Evolutionary conservation across 1,139 yeast species (phyloP).

Genomic region (Yamadazyma conglobata): DNA sequence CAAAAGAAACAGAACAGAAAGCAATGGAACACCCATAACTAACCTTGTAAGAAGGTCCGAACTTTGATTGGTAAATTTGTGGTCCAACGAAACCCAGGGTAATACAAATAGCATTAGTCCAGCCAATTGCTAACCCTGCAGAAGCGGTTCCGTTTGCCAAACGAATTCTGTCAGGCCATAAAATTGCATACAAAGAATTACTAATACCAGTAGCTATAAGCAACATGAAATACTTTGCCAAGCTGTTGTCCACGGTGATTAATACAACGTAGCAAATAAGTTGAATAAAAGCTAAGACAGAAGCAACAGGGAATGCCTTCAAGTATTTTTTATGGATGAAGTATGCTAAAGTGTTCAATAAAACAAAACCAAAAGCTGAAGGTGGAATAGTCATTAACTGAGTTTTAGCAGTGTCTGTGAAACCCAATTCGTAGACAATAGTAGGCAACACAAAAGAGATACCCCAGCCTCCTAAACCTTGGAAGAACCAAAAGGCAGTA

Average conservation of each 20-base stretch:
- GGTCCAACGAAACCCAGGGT: constrained; percentile 17
- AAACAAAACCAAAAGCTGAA: constrained; percentile 14
- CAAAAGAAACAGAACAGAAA: constrained; percentile 11
- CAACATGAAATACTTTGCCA: too few species aligned
- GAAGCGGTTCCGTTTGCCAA: too few species aligned
- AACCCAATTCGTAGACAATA: constrained; percentile 21
- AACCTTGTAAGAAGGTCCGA: constrained; percentile 15
- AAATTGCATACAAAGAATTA: too few species aligned
- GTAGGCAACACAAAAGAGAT: constrained; percentile 22
- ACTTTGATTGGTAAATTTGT: constrained; percentile 16
- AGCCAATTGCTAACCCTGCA: too few species aligned
- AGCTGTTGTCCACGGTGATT: too few species aligned
- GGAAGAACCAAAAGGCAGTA: constrained; percentile 19
- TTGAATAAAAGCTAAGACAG: constrained; percentile 13
- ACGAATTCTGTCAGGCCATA: too few species aligned
- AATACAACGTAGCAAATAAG: constrained; percentile 15
- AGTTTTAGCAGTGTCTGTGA: constrained; percentile 19
- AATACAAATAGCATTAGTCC: constrained; percentile 15
- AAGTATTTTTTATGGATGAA: constrained; percentile 12
- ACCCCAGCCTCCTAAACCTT: constrained; percentile 26
- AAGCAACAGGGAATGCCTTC: constrained; percentile 14
- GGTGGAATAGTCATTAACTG: constrained; percentile 18
- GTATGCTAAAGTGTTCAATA: constrained; percentile 13
- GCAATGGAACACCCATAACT: constrained; percentile 15
- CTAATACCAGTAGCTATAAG: too few species aligned